phyloP scores from a whole-genome alignment of 2,329 filamentous ascomycete genomes.

The Aspergillus fumigatiaffinis region DNA sequence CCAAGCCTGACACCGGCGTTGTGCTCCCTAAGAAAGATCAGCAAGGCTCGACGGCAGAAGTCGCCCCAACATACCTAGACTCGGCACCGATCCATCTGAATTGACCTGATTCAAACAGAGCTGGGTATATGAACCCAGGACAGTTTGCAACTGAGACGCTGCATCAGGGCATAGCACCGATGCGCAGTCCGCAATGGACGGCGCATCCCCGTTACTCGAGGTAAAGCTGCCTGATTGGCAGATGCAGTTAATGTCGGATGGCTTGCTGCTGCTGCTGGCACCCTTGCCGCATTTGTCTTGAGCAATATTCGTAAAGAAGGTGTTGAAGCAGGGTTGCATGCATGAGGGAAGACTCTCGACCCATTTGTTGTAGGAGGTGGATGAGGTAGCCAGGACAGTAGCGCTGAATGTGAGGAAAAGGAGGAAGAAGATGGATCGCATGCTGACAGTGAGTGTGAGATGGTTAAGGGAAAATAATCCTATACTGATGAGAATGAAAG shows the following conservation, averaged over 20 bases:
- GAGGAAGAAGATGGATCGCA: not conserved
- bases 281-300: not conserved
- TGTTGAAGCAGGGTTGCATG: not conserved
- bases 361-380: conserved; percentile 43
- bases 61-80: not conserved
- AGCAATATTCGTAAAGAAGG: not conserved
- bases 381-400: conserved; percentile 3
- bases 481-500: not conserved
- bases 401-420: not conserved
- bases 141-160: not conserved
- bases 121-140: not conserved
- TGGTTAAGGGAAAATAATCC: not conserved
- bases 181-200: not conserved
- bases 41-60: not conserved
- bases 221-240: not conserved
- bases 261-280: not conserved
- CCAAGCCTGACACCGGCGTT: not conserved
- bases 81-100: not conserved
- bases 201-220: not conserved
- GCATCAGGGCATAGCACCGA: not conserved
- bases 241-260: not conserved
- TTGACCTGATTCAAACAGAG: not conserved
- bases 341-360: conserved; percentile 4
- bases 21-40: not conserved
- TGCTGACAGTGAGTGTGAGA: not conserved